Evolutionary conservation across 2,329 filamentous ascomycete species (phyloP).

Genomic region (Elsinoe ampelina): DNA sequence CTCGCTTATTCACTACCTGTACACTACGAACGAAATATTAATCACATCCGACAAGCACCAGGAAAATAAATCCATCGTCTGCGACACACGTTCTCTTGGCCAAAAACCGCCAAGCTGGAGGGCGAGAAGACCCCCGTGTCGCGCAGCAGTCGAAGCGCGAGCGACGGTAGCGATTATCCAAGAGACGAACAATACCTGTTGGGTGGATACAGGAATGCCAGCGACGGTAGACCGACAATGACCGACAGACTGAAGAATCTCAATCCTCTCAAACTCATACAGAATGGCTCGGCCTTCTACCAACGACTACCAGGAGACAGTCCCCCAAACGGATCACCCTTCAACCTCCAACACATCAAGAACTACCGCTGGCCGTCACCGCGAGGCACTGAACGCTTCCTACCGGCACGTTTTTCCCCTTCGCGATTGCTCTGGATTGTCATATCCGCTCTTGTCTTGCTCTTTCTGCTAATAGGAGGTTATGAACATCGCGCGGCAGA

Average conservation of each 20-base stretch:
- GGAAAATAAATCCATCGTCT: not conserved
- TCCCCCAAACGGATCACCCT: constrained; percentile 30
- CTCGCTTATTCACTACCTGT: not conserved
- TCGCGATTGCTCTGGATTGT: constrained; percentile 34
- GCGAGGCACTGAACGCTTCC: constrained; percentile 22
- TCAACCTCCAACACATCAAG: constrained; percentile 28
- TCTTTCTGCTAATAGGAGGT: constrained; percentile 35
- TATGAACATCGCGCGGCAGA: constrained; percentile 29
- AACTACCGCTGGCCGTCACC: constrained; percentile 34
- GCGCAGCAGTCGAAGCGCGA: constrained; percentile 13
- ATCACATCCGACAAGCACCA: not conserved
- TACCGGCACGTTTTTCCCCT: constrained; percentile 29
- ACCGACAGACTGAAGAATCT: constrained; percentile 30
- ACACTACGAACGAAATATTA: not conserved
- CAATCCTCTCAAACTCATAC: constrained; percentile 38
- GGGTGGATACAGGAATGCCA: constrained; percentile 16
- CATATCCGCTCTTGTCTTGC: constrained; percentile 30
- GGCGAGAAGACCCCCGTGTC: constrained; percentile 5
- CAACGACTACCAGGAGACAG: constrained; percentile 37
- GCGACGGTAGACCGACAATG: constrained; percentile 18
- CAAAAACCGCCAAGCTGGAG: constrained; percentile 9
- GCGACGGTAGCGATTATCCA: constrained; percentile 1
- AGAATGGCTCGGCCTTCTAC: constrained; percentile 35
- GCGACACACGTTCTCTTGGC: not conserved
- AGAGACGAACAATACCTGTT: not conserved